Conservation (phyloP, 2,329 filamentous ascomycete genomes). For the Penicillium capsulatum region DNA sequence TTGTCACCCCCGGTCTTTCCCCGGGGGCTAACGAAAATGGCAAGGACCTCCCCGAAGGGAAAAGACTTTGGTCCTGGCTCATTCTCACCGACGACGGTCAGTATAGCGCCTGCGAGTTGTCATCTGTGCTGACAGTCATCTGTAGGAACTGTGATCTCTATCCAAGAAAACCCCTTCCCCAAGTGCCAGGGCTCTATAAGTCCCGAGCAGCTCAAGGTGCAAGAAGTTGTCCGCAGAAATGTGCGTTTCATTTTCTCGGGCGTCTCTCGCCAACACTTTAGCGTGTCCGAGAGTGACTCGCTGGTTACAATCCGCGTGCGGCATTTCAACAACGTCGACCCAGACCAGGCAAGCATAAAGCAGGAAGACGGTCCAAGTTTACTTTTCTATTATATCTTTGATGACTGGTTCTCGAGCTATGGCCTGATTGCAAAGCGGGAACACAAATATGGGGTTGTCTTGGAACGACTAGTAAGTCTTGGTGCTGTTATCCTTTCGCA, state of each 20-base stretch:
- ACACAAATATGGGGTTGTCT: conserved; percentile 45
- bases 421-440: conserved; percentile 56
- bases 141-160: conserved; percentile 64
- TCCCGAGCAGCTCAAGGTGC: conserved; percentile 25
- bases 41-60: conserved; percentile 45
- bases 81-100: conserved; percentile 62
- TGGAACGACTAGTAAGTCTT: conserved; percentile 49
- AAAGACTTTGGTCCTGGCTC: conserved; percentile 67
- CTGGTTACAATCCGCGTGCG: conserved; percentile 48
- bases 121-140: no score
- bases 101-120: conserved; percentile 9
- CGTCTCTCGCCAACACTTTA: conserved; percentile 52
- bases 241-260: conserved; percentile 59
- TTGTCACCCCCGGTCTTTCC: conserved; percentile 46
- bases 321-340: conserved; percentile 29
- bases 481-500: neutral
- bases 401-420: conserved; percentile 63
- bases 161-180: conserved; percentile 59
- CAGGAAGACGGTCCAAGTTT: conserved; percentile 55
- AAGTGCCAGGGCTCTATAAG: conserved; percentile 36
- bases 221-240: conserved; percentile 51
- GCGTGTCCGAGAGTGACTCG: conserved; percentile 45
- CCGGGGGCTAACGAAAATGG: conserved; percentile 24
- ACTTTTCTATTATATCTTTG: conserved; percentile 65
- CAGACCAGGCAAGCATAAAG: conserved; percentile 36